Evolutionary conservation across 768 basidiomycete genomes (phyloP).

Genomic region (Phaeotremella skinneri): DNA sequence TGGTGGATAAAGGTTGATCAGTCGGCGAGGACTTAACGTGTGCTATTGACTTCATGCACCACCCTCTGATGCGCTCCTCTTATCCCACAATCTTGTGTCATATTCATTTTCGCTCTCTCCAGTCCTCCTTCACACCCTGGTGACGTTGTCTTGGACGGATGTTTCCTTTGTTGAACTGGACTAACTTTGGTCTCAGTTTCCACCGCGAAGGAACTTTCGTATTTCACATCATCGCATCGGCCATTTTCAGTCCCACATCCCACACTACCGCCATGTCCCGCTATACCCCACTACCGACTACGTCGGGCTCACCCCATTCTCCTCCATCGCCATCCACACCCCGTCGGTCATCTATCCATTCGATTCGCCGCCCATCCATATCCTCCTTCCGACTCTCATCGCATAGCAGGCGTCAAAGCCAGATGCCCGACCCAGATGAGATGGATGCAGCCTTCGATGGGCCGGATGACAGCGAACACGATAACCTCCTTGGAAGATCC

Average conservation of each 20-base stretch:
- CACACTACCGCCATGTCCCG: conserved; percentile 10
- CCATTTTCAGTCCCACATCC: background rate
- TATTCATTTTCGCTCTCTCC: background rate
- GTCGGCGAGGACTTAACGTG: conserved; percentile 18
- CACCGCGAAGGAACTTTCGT: background rate
- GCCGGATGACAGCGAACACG: conserved; percentile 58
- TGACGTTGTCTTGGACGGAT: conserved; percentile 16
- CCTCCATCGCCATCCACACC: conserved; percentile 5
- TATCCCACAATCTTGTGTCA: conserved; percentile 6
- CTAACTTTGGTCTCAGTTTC: background rate
- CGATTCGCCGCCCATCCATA: conserved; percentile 26
- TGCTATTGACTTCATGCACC: conserved; percentile 46
- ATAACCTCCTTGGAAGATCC: conserved; percentile 14
- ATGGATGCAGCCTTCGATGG: conserved; percentile 78
- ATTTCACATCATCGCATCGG: background rate
- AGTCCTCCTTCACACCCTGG: background rate
- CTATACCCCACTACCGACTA: conserved; percentile 13
- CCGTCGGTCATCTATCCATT: conserved; percentile 33
- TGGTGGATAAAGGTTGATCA: background rate
- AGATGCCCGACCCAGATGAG: conserved; percentile 55
- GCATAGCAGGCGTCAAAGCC: conserved; percentile 3
- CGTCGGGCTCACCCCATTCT: conserved; percentile 18
- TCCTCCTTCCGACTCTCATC: conserved; percentile 27
- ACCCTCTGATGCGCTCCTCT: conserved; percentile 33
- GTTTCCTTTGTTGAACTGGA: background rate